Evolutionary conservation across 176 grass and related monocot genomes (phyloP), one percentile per base, ranked within the genome.

Genomic region (Oryza glumipatula): DNA sequence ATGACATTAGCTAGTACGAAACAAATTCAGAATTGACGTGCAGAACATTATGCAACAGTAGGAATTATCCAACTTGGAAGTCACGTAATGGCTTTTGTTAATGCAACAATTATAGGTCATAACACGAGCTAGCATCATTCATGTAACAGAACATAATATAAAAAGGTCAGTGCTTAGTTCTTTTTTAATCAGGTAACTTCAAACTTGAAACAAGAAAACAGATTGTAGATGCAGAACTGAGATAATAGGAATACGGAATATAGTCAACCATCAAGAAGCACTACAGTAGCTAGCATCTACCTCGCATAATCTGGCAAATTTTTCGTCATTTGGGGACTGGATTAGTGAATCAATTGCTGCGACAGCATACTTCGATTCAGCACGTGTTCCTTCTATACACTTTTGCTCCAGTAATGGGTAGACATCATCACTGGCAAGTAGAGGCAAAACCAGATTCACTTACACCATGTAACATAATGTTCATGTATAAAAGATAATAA

Each of bases 331-430:
- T 81, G 88, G 67, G 35, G 82, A 72, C 70, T 80, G 81, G 24
- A 81, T 75, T 22, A 98, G 74, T 41, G 91, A 92, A 89, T 77
- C 84, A 81, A 98, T 95, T 76, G 88, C 87, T 71, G 66, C 74
- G 64, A 95, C 76, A 67, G 96, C 96, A 77, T 90, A 87, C 80
- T 98, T 98, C 36, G 96, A 89, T 89, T 98, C 96, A n/a, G 69
- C 75, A 48, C 93, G 93, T 47, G 96, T 95, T 86, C 96, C 96
- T 84, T 95, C 91, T 72, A 95, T 89, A 81, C 96, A 98, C 82
- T 89, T 98, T 76, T 73, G 70, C 80, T 98, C 96, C 89, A 95
- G 79, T 86, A 95, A 81, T 66, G 75, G 83, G 81, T 98, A 98
- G 52, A 95, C 81, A 67, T 83, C 76, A 79, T 86, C 94, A 75